These are phyloP conservation scores for Microascus cirrosus DNA, from an alignment of 2,329 filamentous ascomycete genomes.

Conservation along the genomic window DNA sequence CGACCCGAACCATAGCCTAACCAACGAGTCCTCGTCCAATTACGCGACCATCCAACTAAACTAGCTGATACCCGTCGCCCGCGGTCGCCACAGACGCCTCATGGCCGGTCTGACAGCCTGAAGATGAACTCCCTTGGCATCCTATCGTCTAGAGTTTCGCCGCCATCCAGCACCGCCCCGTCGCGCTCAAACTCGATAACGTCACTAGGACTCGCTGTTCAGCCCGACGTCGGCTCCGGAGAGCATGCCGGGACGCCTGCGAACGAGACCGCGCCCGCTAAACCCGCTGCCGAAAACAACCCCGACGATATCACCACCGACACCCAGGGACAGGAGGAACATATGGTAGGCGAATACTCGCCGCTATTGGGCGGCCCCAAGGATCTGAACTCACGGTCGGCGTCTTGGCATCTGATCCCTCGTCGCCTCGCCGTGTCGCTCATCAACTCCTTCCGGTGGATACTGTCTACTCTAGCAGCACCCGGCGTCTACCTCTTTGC, in stretches of 20 bases:
- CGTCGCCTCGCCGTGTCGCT: slow-evolving; percentile 61
- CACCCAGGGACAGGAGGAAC: neutral
- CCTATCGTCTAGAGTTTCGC: slow-evolving; percentile 72
- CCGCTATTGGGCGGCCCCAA: slow-evolving; percentile 38
- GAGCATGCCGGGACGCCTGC: slow-evolving; percentile 6
- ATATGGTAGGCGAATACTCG: slow-evolving; percentile 47
- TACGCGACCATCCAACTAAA: neutral
- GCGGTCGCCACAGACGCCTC: slow-evolving; percentile 15
- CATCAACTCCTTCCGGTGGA: slow-evolving; percentile 64
- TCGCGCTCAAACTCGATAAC: slow-evolving; percentile 51
- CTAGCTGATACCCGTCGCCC: neutral
- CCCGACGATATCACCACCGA: slow-evolving; percentile 23
- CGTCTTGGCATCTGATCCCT: slow-evolving; percentile 45
- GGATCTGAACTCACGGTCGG: slow-evolving; percentile 12
- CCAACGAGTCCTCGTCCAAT: neutral
- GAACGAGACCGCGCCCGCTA: neutral
- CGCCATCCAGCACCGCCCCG: slow-evolving; percentile 42
- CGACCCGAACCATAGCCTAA: neutral
- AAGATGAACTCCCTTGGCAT: slow-evolving; percentile 96
- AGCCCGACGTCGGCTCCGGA: slow-evolving; percentile 15
- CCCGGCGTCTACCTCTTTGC: slow-evolving; percentile 76
- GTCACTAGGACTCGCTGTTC: slow-evolving; percentile 35
- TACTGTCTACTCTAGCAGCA: slow-evolving; percentile 66
- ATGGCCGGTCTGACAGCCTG: slow-evolving; percentile 40
- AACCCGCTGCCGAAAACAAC: slow-evolving; percentile 18